Conservation (phyloP, 768 basidiomycete species). For the Leccinum broughii region DNA sequence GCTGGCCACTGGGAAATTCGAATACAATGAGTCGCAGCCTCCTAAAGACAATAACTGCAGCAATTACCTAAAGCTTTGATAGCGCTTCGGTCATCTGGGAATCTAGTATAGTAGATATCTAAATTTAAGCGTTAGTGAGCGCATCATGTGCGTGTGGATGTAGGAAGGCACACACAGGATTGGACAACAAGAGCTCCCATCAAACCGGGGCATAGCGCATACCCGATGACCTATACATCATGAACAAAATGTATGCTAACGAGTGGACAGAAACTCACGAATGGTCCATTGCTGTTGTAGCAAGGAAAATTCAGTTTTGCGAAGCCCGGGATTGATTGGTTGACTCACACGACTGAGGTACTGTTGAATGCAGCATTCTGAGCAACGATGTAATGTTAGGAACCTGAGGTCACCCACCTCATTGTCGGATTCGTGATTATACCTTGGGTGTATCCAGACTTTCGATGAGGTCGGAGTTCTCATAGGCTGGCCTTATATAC, state of each 20-base stretch:
- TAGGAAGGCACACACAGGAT: background rate
- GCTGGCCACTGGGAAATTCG: slow-evolving; percentile 17
- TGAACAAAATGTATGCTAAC: background rate
- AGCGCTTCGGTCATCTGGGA: background rate
- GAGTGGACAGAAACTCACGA: background rate
- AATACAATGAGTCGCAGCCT: background rate
- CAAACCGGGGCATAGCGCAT: background rate
- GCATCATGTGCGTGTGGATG: background rate
- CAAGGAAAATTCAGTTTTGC: background rate
- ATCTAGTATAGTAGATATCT: slow-evolving; percentile 1
- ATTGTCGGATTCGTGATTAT: background rate
- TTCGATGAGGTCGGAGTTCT: background rate
- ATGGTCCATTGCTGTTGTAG: background rate
- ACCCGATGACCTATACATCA: background rate
- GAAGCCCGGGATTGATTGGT: background rate
- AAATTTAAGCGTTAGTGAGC: background rate
- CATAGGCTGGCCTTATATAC: background rate
- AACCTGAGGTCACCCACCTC: background rate
- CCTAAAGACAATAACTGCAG: background rate
- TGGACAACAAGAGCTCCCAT: background rate
- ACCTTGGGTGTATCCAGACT: background rate
- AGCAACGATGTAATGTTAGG: too few relatives aligned
- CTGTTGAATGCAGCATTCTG: background rate
- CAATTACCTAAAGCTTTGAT: background rate
- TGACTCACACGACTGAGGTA: background rate